These are phyloP conservation scores for Paracorniculantispora psalliotae DNA, from an alignment of 2,329 filamentous ascomycete genomes.

Conservation along the genomic window DNA sequence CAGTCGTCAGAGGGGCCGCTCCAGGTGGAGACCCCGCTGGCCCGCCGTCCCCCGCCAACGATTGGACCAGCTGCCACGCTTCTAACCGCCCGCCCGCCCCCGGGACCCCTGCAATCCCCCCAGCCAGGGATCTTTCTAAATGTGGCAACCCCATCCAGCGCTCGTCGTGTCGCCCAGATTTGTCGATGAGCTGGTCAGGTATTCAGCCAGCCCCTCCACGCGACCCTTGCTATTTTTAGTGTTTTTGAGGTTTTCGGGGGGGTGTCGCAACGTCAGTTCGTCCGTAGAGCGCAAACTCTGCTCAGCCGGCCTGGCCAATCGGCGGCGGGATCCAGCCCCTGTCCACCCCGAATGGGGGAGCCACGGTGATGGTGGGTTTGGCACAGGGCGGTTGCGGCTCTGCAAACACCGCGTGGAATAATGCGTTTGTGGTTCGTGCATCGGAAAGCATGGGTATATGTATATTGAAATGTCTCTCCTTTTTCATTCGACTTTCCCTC, in stretches of 20 bases:
- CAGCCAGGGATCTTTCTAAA: background rate
- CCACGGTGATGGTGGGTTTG: background rate
- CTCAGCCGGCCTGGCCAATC: background rate
- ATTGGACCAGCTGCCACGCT: constrained; percentile 9
- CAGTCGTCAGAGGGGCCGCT: background rate
- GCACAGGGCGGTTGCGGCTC: constrained; percentile 10
- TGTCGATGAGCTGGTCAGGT: background rate
- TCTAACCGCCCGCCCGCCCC: constrained; percentile 7
- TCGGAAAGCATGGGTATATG: constrained; percentile 2
- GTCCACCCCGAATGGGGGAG: background rate
- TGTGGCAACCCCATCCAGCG: background rate
- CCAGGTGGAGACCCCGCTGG: background rate
- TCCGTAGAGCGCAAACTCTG: background rate
- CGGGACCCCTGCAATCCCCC: background rate
- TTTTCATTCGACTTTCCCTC: background rate
- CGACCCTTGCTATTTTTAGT: constrained; percentile 4
- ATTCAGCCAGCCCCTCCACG: background rate
- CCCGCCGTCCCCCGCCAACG: background rate
- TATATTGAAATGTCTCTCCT: constrained; percentile 6
- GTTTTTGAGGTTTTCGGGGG: background rate
- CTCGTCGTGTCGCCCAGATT: background rate
- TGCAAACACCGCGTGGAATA: background rate
- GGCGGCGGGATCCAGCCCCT: background rate
- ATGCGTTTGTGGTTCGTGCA: background rate
- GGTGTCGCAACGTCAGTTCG: background rate